A percentile compares a stretch with the other conserved stretches of the same genome.
phyloP scores from a whole-genome alignment of 1,139 yeast genomes.

The Blastobotrys proliferans region DNA sequence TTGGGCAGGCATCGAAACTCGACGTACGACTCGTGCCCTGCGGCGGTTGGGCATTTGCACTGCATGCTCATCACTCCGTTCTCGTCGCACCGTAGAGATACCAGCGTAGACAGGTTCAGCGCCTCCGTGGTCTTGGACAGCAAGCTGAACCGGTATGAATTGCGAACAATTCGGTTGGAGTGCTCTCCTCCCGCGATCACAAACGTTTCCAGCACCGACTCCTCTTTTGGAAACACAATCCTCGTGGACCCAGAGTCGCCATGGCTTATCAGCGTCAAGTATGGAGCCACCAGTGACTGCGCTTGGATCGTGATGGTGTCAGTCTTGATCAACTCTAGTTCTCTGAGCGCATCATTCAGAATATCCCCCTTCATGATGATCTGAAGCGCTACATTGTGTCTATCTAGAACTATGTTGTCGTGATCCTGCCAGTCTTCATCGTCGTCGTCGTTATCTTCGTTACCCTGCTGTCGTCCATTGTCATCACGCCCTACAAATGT shows the following conservation, averaged over 20 bases:
- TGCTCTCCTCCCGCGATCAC: slow-evolving; percentile 19
- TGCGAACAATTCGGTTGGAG: slow-evolving; percentile 19
- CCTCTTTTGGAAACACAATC: slow-evolving; percentile 61
- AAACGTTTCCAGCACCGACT: slow-evolving; percentile 54
- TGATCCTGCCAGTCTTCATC: slow-evolving; percentile 19
- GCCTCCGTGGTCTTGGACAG: slow-evolving; percentile 30
- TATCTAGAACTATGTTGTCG: slow-evolving; percentile 25
- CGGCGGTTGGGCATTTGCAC: slow-evolving; percentile 30
- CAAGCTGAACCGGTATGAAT: slow-evolving; percentile 28
- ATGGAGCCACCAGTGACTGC: slow-evolving; percentile 25
- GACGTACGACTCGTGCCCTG: slow-evolving; percentile 28
- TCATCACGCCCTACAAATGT: slow-evolving; percentile 51
- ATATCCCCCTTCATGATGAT: slow-evolving; percentile 65
- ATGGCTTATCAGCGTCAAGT: slow-evolving; percentile 50
- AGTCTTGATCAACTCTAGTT: slow-evolving; percentile 62
- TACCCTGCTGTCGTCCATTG: no score
- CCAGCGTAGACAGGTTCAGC: slow-evolving; percentile 29
- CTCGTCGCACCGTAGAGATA: slow-evolving; percentile 32
- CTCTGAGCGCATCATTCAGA: slow-evolving; percentile 59
- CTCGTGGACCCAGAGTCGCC: slow-evolving; percentile 70
- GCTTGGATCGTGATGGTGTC: slow-evolving; percentile 54
- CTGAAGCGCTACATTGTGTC: slow-evolving; percentile 59
- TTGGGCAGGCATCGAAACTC: slow-evolving; percentile 32
- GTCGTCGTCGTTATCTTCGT: slow-evolving; percentile 18
- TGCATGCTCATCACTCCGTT: slow-evolving; percentile 33